phyloP scores from a whole-genome alignment of 23 red algal species.

The Gracilaria domingensis region DNA sequence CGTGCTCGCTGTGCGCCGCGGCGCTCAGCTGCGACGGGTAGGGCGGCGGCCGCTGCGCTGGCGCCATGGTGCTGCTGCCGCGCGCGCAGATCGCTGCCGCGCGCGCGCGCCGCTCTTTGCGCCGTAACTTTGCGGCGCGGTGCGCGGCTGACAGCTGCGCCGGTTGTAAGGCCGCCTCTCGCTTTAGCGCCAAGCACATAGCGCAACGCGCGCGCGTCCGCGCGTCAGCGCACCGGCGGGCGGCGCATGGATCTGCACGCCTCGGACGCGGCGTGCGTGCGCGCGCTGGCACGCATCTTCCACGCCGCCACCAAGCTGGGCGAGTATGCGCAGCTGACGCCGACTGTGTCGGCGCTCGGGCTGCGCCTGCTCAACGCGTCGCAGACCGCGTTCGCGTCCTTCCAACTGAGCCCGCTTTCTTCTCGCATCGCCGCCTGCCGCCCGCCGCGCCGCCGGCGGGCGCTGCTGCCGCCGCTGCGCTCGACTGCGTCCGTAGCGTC shows the following conservation, averaged over 20 bases:
- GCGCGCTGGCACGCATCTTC: background rate
- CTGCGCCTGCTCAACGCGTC: constrained; percentile 40
- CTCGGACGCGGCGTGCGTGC: background rate
- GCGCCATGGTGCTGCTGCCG: constrained; percentile 11
- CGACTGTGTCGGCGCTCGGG: background rate
- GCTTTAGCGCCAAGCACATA: too few species aligned
- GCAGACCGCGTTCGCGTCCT: constrained; percentile 3
- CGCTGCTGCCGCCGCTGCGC: constrained; percentile 39
- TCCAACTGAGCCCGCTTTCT: constrained; percentile 21
- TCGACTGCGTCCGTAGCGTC: constrained; percentile 15
- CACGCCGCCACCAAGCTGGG: background rate
- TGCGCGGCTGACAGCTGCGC: too few species aligned
- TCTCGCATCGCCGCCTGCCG: background rate
- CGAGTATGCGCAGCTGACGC: constrained; percentile 22
- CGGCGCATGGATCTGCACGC: background rate
- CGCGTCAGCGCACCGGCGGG: too few species aligned
- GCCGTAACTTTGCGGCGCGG: too few species aligned
- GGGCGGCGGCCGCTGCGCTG: constrained; percentile 29
- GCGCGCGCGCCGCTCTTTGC: background rate
- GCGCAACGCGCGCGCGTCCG: too few species aligned
- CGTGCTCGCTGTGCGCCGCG: constrained; percentile 48
- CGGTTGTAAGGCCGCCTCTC: too few species aligned
- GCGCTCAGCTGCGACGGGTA: constrained; percentile 17
- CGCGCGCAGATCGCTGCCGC: background rate
- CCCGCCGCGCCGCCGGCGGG: background rate